These are phyloP conservation scores for Aspergillus quadricinctus DNA, from an alignment of 2,329 filamentous ascomycete species.

Conservation along the genomic window DNA sequence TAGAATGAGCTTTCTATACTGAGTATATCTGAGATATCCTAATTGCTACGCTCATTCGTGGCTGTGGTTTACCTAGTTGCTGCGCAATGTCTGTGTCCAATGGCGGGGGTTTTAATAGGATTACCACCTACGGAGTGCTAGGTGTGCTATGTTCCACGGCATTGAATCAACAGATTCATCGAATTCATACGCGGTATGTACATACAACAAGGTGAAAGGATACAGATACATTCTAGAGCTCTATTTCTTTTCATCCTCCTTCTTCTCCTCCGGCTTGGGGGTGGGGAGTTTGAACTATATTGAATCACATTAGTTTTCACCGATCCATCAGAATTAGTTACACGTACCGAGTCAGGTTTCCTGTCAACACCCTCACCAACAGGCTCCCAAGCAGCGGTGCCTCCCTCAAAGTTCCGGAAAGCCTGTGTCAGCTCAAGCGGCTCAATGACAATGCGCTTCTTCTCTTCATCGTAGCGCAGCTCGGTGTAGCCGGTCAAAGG, in stretches of 20 bases:
- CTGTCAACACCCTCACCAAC: slow-evolving; percentile 68
- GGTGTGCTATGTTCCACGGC: slow-evolving; percentile 4
- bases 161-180: slow-evolving; percentile 25
- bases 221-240: slow-evolving; percentile 32
- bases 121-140: neutral
- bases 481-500: slow-evolving; percentile 97
- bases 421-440: slow-evolving; percentile 96
- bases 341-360: slow-evolving; percentile 65
- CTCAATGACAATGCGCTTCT: slow-evolving; percentile 98
- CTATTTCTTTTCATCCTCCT: slow-evolving; percentile 82
- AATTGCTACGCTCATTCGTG: no score
- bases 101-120: neutral
- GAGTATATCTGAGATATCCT: no score
- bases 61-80: neutral
- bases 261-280: slow-evolving; percentile 89
- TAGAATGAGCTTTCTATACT: no score
- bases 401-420: slow-evolving; percentile 96
- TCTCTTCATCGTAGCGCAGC: slow-evolving; percentile 97
- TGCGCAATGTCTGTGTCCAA: neutral
- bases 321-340: neutral
- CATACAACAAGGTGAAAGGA: slow-evolving; percentile 31
- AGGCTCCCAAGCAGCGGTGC: slow-evolving; percentile 67
- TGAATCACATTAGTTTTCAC: slow-evolving; percentile 1
- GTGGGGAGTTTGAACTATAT: slow-evolving; percentile 83
- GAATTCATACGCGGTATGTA: slow-evolving; percentile 31